Evolutionary conservation across 2,329 filamentous ascomycete genomes (phyloP), one percentile per base, ranked within the genome.

Genomic region (Ophiostoma tasmaniense): DNA sequence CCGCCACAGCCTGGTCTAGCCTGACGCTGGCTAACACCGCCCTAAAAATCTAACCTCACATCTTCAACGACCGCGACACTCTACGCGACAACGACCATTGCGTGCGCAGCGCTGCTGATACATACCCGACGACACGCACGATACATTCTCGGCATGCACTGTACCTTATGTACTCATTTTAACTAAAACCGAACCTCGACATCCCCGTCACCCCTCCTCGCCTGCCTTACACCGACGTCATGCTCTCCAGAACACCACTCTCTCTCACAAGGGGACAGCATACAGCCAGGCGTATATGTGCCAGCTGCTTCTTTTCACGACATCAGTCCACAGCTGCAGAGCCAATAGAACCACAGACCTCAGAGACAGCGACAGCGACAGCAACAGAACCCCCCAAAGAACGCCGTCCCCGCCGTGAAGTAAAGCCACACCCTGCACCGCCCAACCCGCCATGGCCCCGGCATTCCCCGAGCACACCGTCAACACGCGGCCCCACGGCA

Each of bases 401-500:
- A 62, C 59, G 59, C 20, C 25, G 30, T 13, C 20, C 1, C 10
- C 8, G 61, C 17, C 61, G 61, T 11, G 20, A 5, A 37, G 30
- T 7, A 13, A 64, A 33, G 5, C 69, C 66, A 14, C 69, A 68
- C 8, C 69, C 69, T 10, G 66, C 37, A 7, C 67, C 67, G n/a
- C 69, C 55, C 17, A 22, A 65, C 3, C 69, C 69, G 52, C 69
- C 69, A 14, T 70, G 66, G 66, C 69, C 69, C n/a, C 35, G n/a
- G 25, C 28, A 17, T 14, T 5, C 69, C 52, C 33, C 62, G 17
- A 33, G 64, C 22, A 13, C 22, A 4, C 10, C n/a, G 11, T 2
- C 37, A 8, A 13, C 7, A 11, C 64, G 37, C 11, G 11, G 11
- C 20, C 11, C 28, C 30, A 68, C 28, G 6, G 17, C 37, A 20